A percentile compares a stretch with the other conserved stretches of the same genome.
Evolutionary conservation across 257 asterid species (phyloP).

Genomic region (Primulina eburnea): DNA sequence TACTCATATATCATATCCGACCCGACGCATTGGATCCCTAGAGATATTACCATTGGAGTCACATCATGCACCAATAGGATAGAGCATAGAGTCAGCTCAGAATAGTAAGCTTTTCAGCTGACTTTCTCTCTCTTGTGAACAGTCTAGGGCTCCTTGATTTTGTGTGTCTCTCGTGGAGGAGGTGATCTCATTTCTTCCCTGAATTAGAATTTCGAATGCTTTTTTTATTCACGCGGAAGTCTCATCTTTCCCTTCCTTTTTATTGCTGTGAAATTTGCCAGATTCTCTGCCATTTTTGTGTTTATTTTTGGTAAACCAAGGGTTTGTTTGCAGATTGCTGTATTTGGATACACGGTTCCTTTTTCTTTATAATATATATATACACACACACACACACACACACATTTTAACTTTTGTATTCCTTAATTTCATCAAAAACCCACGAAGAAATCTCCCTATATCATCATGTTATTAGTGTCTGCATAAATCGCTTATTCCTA

Average conservation of each 20-base stretch:
- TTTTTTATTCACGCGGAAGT: too few species aligned
- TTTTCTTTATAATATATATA: background rate
- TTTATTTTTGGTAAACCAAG: background rate
- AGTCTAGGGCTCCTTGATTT: constrained; percentile 6
- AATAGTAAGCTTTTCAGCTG: background rate
- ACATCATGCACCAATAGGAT: too few species aligned
- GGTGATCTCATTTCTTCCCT: constrained; percentile 4
- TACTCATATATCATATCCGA: too few species aligned
- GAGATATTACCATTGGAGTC: too few species aligned
- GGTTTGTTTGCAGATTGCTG: constrained; percentile 12
- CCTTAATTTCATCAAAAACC: too few species aligned
- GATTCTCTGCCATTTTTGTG: background rate
- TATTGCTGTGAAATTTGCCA: background rate
- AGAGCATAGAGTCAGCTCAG: too few species aligned
- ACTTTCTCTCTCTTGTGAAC: background rate
- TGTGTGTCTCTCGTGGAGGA: background rate
- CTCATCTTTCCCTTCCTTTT: background rate
- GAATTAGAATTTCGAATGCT: background rate
- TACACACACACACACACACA: too few species aligned
- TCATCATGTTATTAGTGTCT: background rate
- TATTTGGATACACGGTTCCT: background rate
- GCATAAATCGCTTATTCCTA: background rate
- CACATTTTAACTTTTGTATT: too few species aligned
- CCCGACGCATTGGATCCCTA: too few species aligned
- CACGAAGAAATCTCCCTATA: too few species aligned